Evolutionary conservation across 176 grass and related monocot genomes (phyloP), one percentile per base, ranked within the genome.

Genomic region (Poa pratensis): DNA sequence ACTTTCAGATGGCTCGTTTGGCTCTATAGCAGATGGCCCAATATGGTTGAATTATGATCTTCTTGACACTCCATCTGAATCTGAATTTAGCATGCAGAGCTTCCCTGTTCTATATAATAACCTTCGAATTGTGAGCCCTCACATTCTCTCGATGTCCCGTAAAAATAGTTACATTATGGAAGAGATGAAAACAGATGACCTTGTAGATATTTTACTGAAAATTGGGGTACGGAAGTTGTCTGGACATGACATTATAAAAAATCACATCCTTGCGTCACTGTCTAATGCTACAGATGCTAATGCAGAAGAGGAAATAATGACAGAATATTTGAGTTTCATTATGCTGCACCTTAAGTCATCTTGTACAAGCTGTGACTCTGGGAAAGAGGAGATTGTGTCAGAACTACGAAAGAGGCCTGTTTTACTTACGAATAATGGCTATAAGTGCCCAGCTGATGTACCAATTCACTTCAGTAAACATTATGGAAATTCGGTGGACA

Each of bases 381-480:
- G 9, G 45, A 74, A 74, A 50, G 71, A 74, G 50, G 71, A 74
- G 14, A 50, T 74, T 10, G 7, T 74, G 11, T 55, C 75, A 61
- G 82, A 93, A 82, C 74, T 93, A 73, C 62, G 82, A 8, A 83
- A 79, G 73, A 90, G 58, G 42, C 82, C 77, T 71, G 67, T 90
- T 20, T 42, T 90, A 55, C 78, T 93, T 73, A 93, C 88, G 69
- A 88, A 90, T 79, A 46, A 82, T 60, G 91, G 91, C 82, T 84
- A 48, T 55, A 87, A 81, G 75, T 80, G 78, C 72, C 82, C 82
- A 78, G 61, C 61, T 66, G 66, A 82, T 74, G 80, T 76, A 75
- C 82, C 88, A 60, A 84, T 93, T 67, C 91, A 93, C 80, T 93
- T 90, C 64, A 59, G 88, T 40, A 93, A 87, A 78, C 77, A 93